A percentile compares a stretch with the other conserved stretches of the same genome.
Evolutionary conservation across 73 alveolate species (phyloP).

Genomic region (Paramecium tetraurelia): DNA sequence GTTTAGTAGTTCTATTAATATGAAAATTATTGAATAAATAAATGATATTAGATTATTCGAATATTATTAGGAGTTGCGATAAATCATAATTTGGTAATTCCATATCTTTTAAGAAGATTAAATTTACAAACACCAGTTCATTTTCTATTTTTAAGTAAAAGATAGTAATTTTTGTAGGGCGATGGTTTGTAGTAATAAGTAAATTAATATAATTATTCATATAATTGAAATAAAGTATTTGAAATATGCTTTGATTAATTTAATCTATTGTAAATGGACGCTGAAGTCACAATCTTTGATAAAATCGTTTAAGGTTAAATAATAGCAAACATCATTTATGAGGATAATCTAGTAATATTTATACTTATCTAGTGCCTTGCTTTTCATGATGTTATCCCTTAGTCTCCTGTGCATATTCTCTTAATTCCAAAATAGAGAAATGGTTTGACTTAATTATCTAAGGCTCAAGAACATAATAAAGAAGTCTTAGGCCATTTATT

Average conservation of each 20-base stretch:
- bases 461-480: constrained; percentile 81
- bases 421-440: constrained; percentile 90
- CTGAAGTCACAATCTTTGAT: constrained; percentile 88
- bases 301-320: constrained; percentile 83
- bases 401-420: constrained; percentile 89
- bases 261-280: neutral
- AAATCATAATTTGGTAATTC: neutral
- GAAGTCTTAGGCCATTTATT: constrained; percentile 83
- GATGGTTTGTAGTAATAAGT: neutral
- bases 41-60: neutral
- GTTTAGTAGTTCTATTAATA: neutral
- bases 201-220: neutral
- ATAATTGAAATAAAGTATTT: neutral
- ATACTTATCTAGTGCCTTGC: constrained; percentile 70
- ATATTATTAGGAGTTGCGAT: neutral
- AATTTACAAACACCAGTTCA: neutral
- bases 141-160: neutral
- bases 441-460: constrained; percentile 81
- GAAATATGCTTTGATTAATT: neutral
- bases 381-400: constrained; percentile 89
- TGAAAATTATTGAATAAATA: neutral
- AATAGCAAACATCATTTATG: constrained; percentile 88
- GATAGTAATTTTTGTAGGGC: neutral
- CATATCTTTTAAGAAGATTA: neutral
- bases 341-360: constrained; percentile 68